These are phyloP conservation scores for Adiantum capillusveneris DNA, from an alignment of 75 land plant species.

Conservation along the genomic window DNA sequence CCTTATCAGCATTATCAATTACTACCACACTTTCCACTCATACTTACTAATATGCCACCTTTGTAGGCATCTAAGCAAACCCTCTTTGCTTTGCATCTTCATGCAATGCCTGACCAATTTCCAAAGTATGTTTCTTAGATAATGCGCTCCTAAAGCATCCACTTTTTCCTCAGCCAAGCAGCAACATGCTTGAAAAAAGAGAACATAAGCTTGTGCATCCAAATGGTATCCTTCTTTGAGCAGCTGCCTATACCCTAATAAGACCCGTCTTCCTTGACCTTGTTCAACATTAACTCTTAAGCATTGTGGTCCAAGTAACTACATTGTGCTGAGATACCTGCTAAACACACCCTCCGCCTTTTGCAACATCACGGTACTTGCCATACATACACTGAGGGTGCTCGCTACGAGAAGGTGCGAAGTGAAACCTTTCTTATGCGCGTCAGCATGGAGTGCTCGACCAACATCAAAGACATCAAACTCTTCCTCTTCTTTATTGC, in stretches of 20 bases:
- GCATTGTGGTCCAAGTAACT: slow-evolving; percentile 5
- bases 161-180: not conserved
- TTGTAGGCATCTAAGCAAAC: not conserved
- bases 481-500: no score
- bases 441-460: no score
- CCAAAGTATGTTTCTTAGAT: not conserved
- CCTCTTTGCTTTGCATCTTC: slow-evolving; percentile 1
- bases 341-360: no score
- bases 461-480: no score
- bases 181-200: slow-evolving; percentile 4
- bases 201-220: not conserved
- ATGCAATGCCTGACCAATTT: not conserved
- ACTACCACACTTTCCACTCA: not conserved
- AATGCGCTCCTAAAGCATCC: not conserved
- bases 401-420: no score
- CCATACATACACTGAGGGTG: no score
- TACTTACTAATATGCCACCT: not conserved
- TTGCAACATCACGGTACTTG: no score
- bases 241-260: not conserved
- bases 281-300: not conserved
- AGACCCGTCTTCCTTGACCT: not conserved
- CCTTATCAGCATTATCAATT: not conserved
- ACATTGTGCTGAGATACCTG: slow-evolving; percentile 2
- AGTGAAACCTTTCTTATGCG: no score
- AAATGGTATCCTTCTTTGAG: not conserved